These are phyloP conservation scores for Haplosporangium sp. DNA, from an alignment of 371 early-diverging fungal genomes.

Conservation along the genomic window DNA sequence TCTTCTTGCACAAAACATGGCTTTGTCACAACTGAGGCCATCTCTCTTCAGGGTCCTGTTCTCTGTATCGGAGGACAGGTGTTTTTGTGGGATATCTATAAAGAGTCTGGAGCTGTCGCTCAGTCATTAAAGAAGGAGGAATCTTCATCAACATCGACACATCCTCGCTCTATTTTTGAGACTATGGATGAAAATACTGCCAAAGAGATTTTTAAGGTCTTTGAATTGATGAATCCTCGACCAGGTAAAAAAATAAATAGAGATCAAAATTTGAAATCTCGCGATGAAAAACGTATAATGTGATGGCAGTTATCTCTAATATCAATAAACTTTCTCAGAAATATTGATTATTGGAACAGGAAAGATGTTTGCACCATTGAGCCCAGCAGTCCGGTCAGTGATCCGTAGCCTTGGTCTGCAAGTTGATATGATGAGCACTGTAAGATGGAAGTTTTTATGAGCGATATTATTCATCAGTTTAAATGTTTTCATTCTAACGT, in stretches of 20 bases:
- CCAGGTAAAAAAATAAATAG: slow-evolving; percentile 25
- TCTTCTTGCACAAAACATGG: slow-evolving; percentile 52
- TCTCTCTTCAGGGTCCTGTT: slow-evolving; percentile 49
- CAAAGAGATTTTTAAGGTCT: slow-evolving; percentile 51
- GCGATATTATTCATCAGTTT: neutral
- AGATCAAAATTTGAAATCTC: neutral
- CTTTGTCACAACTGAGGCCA: slow-evolving; percentile 54
- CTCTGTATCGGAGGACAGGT: slow-evolving; percentile 56
- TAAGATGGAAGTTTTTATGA: slow-evolving; percentile 24
- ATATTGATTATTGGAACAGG: slow-evolving; percentile 70
- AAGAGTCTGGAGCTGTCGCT: slow-evolving; percentile 34
- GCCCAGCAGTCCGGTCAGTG: slow-evolving; percentile 62
- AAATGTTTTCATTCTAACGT: neutral
- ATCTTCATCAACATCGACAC: neutral
- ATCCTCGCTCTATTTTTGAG: slow-evolving; percentile 40
- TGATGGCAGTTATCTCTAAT: too few relatives aligned
- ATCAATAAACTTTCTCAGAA: slow-evolving; percentile 43
- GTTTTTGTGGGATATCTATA: slow-evolving; percentile 52
- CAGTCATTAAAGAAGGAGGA: slow-evolving; percentile 15
- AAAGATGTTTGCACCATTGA: slow-evolving; percentile 64
- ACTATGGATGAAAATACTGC: slow-evolving; percentile 50
- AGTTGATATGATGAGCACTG: slow-evolving; percentile 74
- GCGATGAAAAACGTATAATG: neutral
- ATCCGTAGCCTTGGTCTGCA: slow-evolving; percentile 68
- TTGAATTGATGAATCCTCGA: slow-evolving; percentile 52